Evolutionary conservation across 306 rosid genomes (phyloP).

Genomic region (Vigna hirtella): DNA sequence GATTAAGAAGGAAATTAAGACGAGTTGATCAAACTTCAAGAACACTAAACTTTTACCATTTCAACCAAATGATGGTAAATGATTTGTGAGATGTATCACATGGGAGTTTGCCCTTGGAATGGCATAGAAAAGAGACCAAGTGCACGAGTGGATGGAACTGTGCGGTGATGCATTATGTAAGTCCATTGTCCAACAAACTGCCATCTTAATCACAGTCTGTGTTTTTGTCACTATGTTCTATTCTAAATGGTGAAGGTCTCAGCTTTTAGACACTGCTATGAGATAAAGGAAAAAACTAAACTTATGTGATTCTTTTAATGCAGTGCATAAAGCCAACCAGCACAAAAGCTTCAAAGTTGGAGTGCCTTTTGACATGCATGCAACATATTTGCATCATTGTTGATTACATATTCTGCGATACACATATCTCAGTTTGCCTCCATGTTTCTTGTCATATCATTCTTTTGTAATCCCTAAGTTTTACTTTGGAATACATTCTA

Average conservation of each 20-base stretch:
- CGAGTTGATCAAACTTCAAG: slow-evolving; percentile 31
- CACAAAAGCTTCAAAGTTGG: slow-evolving; percentile 53
- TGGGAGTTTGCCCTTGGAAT: slow-evolving; percentile 43
- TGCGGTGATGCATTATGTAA: slow-evolving; percentile 38
- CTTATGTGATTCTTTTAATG: slow-evolving; percentile 56
- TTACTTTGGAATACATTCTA: slow-evolving; percentile 55
- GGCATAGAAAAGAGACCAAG: slow-evolving; percentile 33
- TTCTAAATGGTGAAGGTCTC: slow-evolving; percentile 46
- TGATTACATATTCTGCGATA: slow-evolving; percentile 40
- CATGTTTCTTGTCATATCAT: slow-evolving; percentile 50
- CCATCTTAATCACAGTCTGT: slow-evolving; percentile 42
- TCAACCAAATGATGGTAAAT: slow-evolving; percentile 36
- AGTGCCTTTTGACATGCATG: slow-evolving; percentile 53
- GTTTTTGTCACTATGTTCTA: slow-evolving; percentile 53
- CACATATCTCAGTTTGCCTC: slow-evolving; percentile 47
- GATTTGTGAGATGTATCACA: slow-evolving; percentile 40
- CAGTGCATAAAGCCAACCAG: slow-evolving; percentile 47
- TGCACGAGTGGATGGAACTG: slow-evolving; percentile 55
- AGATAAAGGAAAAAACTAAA: slow-evolving; percentile 33
- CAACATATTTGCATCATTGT: slow-evolving; percentile 43
- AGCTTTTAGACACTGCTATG: slow-evolving; percentile 39
- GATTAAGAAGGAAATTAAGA: background rate
- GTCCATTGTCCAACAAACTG: slow-evolving; percentile 39
- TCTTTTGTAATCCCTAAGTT: slow-evolving; percentile 48
- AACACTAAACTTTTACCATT: slow-evolving; percentile 28